Evolutionary conservation across 2,329 filamentous ascomycete species (phyloP), one percentile per base, ranked within the genome.

Genomic region (Coniochaeta sp.): DNA sequence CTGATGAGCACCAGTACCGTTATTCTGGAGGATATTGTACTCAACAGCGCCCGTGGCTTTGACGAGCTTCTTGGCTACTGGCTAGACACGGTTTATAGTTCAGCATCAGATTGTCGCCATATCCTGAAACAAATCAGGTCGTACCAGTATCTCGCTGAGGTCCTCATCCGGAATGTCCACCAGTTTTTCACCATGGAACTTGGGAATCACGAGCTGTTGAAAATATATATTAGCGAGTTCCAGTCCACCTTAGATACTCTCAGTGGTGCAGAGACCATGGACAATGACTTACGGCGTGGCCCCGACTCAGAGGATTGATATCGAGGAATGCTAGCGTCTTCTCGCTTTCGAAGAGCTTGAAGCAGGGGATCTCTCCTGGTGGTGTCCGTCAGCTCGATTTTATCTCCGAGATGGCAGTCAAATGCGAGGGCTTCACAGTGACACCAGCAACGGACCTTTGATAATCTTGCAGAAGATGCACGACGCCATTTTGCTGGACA

Each of bases 381-480:
- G 33, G 16, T 17, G 54, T 19, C 19, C 17, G 33, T 57, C n/a
- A 57, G 54, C 24, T 52, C 14, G 7, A 17, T 43, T 22, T 22
- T 22, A 11, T 22, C 43, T 22, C 43, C 2, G 1, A 12, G 11
- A 24, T 24, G 43, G 19, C 43, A 22, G 43, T 24, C 43, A 14
- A 12, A 11, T 7, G 33, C 40, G 36, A 12, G 34, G 28, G 26
- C 22, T 33, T 9, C 28, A 31, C 28, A 22, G n/a, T 5, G 40
- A 9, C n/a, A n/a, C 7, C 16, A 11, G 24, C 43, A 50, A 65
- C 70, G 62, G 71, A 81, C 93, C 93, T 84, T 96, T 96, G 80
- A 99, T 89, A 73, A 99, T 98, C 76, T 91, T 96, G 83, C 95
- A 99, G 80, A 99, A 99, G 72, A 98, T 91, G 74, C 95, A 99